Evolutionary conservation across 2,329 filamentous ascomycete genomes (phyloP), one percentile per base, ranked within the genome.

Genomic region (Dactylellina parvicollis): DNA sequence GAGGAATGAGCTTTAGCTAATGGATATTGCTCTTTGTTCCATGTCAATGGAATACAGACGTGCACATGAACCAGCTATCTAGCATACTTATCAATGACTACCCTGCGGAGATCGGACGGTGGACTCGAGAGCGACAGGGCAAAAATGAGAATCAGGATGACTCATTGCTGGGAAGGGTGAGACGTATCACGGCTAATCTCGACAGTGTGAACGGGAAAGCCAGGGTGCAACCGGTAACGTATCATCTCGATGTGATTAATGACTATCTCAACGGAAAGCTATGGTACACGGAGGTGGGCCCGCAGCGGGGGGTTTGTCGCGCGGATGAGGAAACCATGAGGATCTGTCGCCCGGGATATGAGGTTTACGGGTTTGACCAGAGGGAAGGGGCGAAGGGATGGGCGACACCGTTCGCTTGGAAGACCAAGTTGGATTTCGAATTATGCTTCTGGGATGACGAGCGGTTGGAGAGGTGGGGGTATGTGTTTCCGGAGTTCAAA

Each of bases 381-480:
- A 52, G 10, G 9, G 9, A 22, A 10, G 52, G 52, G 2, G 14
- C 26, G 22, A 56, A 42, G 34, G 26, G 52, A n/a, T 56, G 52
- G 52, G 52, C 42, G 20, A 10, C 32, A 14, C 52, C 32, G 16
- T 26, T 42, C 9, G 42, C n/a, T 22, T 56, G 52, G 52, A 14
- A 34, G 16, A 18, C 40, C 2, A 56, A 9, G 18, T 18, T 18
- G 10, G 52, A 56, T 22, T 38, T 42, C 24, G 5, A 20, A 5
- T 18, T 56, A 1, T 56, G 32, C 22, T 22, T 67, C 18, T 67
- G 62, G 52, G 62, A 67, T 42, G 52, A 67, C 46, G 50, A 42
- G 62, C 26, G 62, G 22, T 44, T 67, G 20, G 34, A 67, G 34
- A 26, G 30, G 3, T 67, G 62, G 52, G 42, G 62, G 14, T 67